Conservation (phyloP, 441 rosid genomes). For the Croton laevigatus region DNA sequence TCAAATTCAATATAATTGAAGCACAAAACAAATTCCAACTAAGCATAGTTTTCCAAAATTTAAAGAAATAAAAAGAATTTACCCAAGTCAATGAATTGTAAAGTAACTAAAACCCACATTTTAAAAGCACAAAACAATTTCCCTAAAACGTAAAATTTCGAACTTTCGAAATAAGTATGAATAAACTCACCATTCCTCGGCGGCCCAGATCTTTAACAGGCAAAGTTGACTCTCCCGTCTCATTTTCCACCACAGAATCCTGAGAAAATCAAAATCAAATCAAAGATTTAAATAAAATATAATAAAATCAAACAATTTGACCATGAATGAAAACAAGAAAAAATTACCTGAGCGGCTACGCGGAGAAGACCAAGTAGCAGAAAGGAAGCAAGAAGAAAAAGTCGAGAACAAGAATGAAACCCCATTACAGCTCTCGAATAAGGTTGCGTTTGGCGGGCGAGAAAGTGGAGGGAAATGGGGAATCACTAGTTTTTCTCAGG, state of each 20-base stretch:
- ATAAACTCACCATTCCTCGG: conserved; percentile 69
- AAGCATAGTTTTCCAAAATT: no score
- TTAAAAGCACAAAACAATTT: background rate
- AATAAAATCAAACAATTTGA: background rate
- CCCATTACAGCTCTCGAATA: conserved; percentile 36
- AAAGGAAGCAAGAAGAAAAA: conserved; percentile 28
- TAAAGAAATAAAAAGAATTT: no score
- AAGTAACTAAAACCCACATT: background rate
- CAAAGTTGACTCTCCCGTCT: conserved; percentile 41
- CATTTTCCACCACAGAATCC: conserved; percentile 50
- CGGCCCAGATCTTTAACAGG: conserved; percentile 77
- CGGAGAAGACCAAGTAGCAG: conserved; percentile 29
- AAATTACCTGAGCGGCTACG: conserved; percentile 46
- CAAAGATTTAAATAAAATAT: background rate
- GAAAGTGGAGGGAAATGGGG: conserved; percentile 10
- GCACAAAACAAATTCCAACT: no score
- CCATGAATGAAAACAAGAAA: background rate
- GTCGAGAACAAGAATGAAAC: conserved; percentile 33
- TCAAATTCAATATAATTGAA: conserved; percentile 7
- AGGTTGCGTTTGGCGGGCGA: conserved; percentile 15
- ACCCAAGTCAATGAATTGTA: background rate
- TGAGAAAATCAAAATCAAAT: conserved; percentile 16
- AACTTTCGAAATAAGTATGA: no score
- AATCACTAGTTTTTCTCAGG: conserved; percentile 12
- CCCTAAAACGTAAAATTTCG: background rate